Percentiles rank a stretch among this genome's conserved stretches.
phyloP scores from a whole-genome alignment of 805 yeast genomes.

The Vanderwaltozyma tropicalis region DNA sequence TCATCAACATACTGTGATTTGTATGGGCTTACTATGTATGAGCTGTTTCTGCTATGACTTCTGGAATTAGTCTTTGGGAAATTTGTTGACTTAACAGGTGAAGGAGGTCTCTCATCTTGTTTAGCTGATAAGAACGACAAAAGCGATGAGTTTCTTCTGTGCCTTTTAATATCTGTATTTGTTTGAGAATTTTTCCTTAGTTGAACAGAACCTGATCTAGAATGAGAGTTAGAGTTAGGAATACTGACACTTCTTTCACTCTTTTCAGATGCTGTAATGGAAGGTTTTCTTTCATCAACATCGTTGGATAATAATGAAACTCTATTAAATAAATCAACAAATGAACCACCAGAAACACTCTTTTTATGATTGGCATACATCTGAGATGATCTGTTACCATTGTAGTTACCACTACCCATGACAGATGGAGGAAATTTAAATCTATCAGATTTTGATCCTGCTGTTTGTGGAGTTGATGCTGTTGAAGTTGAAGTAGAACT shows the following conservation, averaged over 20 bases:
- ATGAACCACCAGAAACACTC: conserved; percentile 26
- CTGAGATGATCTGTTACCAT: conserved; percentile 5
- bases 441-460: background rate
- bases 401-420: background rate
- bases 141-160: conserved; percentile 52
- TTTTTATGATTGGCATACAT: conserved; percentile 20
- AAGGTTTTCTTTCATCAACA: background rate
- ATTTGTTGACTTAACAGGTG: conserved; percentile 4
- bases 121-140: conserved; percentile 38
- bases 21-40: conserved; percentile 17
- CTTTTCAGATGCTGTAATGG: background rate
- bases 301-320: conserved; percentile 21
- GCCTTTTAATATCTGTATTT: conserved; percentile 27
- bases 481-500: background rate
- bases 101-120: conserved; percentile 11
- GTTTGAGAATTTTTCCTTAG: conserved; percentile 9
- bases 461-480: conserved; percentile 1
- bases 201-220: conserved; percentile 3
- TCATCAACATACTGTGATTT: conserved; percentile 14
- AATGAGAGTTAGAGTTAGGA: conserved; percentile 5
- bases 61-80: background rate
- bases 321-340: conserved; percentile 27
- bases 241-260: conserved; percentile 1
- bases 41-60: conserved; percentile 5
- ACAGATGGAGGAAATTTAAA: conserved; percentile 4